phyloP scores from a whole-genome alignment of 2,329 filamentous ascomycete species.

The Neopestalotiopsis sp. region DNA sequence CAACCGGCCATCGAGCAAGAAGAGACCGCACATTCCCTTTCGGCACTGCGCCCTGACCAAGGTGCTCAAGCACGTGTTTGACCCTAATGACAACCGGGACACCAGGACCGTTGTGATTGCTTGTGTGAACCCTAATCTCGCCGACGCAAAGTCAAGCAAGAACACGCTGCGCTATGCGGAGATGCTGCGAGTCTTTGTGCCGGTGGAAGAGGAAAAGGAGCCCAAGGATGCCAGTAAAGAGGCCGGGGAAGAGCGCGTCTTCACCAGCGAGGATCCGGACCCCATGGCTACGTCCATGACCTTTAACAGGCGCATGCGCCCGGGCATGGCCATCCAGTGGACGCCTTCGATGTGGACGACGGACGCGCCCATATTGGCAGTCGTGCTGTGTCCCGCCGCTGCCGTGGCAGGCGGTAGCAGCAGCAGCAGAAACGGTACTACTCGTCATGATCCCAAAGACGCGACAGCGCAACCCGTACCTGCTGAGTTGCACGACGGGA shows the following conservation, averaged over 20 bases:
- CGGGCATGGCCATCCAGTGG: slow-evolving; percentile 48
- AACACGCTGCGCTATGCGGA: slow-evolving; percentile 57
- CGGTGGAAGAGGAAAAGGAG: slow-evolving; percentile 22
- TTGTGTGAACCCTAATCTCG: slow-evolving; percentile 53
- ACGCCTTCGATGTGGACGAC: slow-evolving; percentile 20
- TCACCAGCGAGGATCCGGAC: slow-evolving; percentile 38
- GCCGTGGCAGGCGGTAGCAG: slow-evolving; percentile 14
- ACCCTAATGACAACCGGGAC: slow-evolving; percentile 42
- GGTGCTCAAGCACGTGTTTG: slow-evolving; percentile 55
- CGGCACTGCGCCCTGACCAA: slow-evolving; percentile 53
- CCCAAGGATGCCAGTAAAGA: slow-evolving; percentile 29
- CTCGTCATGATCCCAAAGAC: too few species aligned
- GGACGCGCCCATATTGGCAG: slow-evolving; percentile 18
- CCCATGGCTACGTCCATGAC: slow-evolving; percentile 29
- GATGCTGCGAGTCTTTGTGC: slow-evolving; percentile 45
- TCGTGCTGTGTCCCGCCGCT: slow-evolving; percentile 39
- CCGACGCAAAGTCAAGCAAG: slow-evolving; percentile 49
- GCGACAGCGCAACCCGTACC: fast-evolving
- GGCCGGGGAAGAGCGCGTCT: slow-evolving; percentile 11
- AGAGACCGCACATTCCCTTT: slow-evolving; percentile 49
- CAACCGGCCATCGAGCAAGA: slow-evolving; percentile 23
- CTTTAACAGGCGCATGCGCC: slow-evolving; percentile 46
- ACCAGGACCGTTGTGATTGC: slow-evolving; percentile 53
- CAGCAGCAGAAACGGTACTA: too few species aligned
- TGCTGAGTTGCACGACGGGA: slow-evolving; percentile 22